These are phyloP conservation scores for Anthracocystis panici-leucophaei DNA, from an alignment of 1,284 basidiomycete genomes.

Conservation along the genomic window DNA sequence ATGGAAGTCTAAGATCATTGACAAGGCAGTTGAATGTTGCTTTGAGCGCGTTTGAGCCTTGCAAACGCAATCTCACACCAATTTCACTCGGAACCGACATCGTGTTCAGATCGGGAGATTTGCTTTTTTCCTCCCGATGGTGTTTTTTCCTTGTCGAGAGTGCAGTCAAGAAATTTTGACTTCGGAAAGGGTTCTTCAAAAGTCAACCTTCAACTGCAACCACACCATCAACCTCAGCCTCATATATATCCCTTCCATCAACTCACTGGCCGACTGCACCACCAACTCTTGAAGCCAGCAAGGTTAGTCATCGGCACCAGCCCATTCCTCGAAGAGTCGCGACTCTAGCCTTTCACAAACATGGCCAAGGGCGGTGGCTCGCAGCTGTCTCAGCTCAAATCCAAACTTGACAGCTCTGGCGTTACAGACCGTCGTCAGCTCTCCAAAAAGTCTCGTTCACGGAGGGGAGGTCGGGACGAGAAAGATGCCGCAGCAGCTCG, in stretches of 20 bases:
- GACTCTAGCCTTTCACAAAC: conserved; percentile 3
- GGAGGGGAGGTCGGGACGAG: conserved; percentile 73
- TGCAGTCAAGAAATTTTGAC: conserved; percentile 30
- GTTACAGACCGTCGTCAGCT: conserved; percentile 62
- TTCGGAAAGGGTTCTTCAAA: conserved; percentile 1
- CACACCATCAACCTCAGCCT: conserved; percentile 2
- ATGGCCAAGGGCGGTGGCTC: conserved; percentile 66
- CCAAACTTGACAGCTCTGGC: conserved; percentile 59
- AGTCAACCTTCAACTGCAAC: conserved; percentile 2
- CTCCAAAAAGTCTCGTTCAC: conserved; percentile 55
- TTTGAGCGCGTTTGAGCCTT: conserved; percentile 16
- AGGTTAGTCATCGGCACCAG: background rate
- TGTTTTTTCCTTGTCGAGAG: conserved; percentile 6
- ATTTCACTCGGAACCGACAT: conserved; percentile 39
- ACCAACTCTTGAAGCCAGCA: background rate
- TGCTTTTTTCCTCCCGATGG: conserved; percentile 2
- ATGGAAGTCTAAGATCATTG: background rate
- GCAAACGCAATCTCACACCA: conserved; percentile 16
- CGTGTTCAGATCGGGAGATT: conserved; percentile 31
- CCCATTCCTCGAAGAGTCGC: background rate
- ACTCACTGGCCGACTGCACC: background rate
- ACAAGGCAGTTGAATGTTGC: background rate
- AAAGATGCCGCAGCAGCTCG: conserved; percentile 60
- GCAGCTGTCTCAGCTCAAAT: conserved; percentile 68
- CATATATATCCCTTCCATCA: conserved; percentile 18